These are phyloP conservation scores for Rhizopus arrhizus DNA, from an alignment of 371 early-diverging fungal species.

Conservation along the genomic window DNA sequence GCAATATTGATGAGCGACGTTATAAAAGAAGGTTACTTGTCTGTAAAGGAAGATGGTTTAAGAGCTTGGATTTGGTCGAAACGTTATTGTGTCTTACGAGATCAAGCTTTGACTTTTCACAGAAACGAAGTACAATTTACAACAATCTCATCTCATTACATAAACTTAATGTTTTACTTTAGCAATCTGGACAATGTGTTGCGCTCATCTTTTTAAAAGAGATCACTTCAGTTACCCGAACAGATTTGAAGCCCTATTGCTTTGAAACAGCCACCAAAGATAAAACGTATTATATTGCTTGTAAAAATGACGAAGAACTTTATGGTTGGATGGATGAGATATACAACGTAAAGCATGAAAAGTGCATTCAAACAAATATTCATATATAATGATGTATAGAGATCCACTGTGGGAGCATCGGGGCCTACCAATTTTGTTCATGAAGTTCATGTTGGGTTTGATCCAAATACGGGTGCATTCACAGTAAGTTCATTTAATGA, in stretches of 20 bases:
- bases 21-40: conserved; percentile 82
- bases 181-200: conserved; percentile 60
- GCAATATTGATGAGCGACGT: conserved; percentile 50
- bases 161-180: neutral
- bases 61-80: conserved; percentile 93
- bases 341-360: conserved; percentile 64
- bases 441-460: conserved; percentile 96
- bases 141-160: neutral
- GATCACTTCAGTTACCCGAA: conserved; percentile 81
- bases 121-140: conserved; percentile 75
- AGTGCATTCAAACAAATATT: neutral
- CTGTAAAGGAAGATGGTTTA: conserved; percentile 88
- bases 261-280: conserved; percentile 91
- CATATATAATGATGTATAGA: conserved; percentile 13
- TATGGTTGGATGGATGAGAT: conserved; percentile 98
- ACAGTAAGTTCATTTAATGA: conserved; percentile 64
- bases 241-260: conserved; percentile 88
- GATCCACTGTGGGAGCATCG: conserved; percentile 75
- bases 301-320: conserved; percentile 94
- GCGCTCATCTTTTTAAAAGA: conserved; percentile 91
- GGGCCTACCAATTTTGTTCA: conserved; percentile 95
- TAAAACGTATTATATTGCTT: conserved; percentile 86
- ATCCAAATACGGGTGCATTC: conserved; percentile 89
- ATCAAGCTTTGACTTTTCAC: conserved; percentile 92
- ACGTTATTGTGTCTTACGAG: conserved; percentile 86